Conservation (phyloP, 768 basidiomycete species). For the Termitomyces sp. region DNA sequence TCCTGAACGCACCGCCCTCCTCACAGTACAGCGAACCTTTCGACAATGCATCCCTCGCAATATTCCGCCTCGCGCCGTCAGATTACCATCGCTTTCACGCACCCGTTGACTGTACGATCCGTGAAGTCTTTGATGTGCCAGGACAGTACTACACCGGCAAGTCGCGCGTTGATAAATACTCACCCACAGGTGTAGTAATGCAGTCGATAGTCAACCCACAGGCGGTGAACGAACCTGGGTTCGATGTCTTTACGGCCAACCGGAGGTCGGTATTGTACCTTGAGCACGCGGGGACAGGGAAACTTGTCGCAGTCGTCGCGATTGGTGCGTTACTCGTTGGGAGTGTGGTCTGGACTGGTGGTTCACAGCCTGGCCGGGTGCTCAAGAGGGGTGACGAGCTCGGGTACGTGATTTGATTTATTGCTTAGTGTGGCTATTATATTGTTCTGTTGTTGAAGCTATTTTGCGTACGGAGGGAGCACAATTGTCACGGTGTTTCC, state of each 20-base stretch:
- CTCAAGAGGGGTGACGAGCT: constrained; percentile 65
- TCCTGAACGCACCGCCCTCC: constrained; percentile 43
- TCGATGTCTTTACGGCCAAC: constrained; percentile 65
- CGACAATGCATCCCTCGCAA: constrained; percentile 47
- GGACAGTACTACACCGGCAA: constrained; percentile 61
- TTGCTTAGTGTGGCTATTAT: background rate
- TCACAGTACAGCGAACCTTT: constrained; percentile 39
- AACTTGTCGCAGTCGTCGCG: constrained; percentile 62
- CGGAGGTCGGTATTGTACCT: constrained; percentile 52
- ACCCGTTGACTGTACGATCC: constrained; percentile 53
- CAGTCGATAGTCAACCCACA: constrained; percentile 60
- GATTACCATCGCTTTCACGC: constrained; percentile 83
- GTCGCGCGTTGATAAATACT: background rate
- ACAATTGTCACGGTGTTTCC: constrained; percentile 63
- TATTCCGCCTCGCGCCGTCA: constrained; percentile 73
- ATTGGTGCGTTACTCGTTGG: constrained; percentile 83
- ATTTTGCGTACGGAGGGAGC: constrained; percentile 76
- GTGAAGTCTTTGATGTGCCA: constrained; percentile 38
- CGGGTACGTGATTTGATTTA: constrained; percentile 25
- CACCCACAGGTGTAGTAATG: too few species aligned
- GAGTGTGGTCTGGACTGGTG: constrained; percentile 61
- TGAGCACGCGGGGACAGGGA: constrained; percentile 38
- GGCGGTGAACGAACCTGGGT: constrained; percentile 61
- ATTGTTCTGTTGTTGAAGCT: constrained; percentile 18
- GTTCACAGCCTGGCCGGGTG: constrained; percentile 32